Base-by-base conservation (phyloP, 2,329 filamentous ascomycete genomes). In the Talaromyces amestolkiae region DNA sequence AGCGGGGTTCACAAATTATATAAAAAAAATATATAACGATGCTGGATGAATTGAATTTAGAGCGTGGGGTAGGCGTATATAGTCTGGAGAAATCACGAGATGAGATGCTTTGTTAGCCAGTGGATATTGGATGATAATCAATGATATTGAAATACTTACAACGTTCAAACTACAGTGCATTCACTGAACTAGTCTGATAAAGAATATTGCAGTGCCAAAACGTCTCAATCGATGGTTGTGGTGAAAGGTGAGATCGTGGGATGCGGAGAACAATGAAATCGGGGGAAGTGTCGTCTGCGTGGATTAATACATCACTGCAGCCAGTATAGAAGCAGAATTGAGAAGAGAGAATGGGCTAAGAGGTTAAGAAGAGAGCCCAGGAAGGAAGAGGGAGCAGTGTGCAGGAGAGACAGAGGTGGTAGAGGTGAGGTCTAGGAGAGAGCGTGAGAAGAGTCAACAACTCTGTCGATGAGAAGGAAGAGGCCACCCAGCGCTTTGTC, bases 261-360 rank as follows among this genome's bases (percentile, higher is more conserved):
- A 64, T 60, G 43, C 58, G 43, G 64, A 61, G 56, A 54, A 60
- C 47, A 47, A 60, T 58, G 62, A 43, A 45, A 24, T 43, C 43
- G 58, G 39, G 24, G 56, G 62, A 27, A 43, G 33, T 24, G 43
- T 43, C 51, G 54, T 51, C 43, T 35, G 31, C 24, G 63, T 54
- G 33, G 58, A 45, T 27, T 33, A 65, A 64, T 65, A 47, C 66
- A 67, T 67, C 58, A 65, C 66, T 58, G 61, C 62, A 63, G 43
- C 56, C 22, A 43, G 7, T 27, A 51, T 9, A 22, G 31, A 10
- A 17, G 45, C 9, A 13, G 22, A 60, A 33, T 39, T 61, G 19
- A 37, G 59, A 47, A 51, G 31, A 19, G n/a, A 17, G 24, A 22
- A 56, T 35, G 41, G 45, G 49, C 35, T 64, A 2, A n/a, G 54